Evolutionary conservation across 805 yeast genomes (phyloP).

Genomic region (Myxozyma geophila): DNA sequence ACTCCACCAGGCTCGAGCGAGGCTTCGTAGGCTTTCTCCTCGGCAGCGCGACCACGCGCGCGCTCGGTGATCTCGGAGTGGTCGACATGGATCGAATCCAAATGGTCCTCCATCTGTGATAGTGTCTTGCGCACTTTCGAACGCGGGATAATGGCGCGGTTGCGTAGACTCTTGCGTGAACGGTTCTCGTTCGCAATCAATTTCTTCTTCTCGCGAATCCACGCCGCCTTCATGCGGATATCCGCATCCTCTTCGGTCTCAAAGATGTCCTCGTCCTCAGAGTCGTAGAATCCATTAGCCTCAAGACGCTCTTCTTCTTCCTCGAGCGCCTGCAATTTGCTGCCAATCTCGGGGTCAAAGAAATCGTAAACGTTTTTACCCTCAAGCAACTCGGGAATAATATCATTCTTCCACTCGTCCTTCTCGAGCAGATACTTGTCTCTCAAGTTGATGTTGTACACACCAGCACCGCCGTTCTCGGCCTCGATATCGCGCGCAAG

Average conservation of each 20-base stretch:
- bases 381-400: constrained; percentile 94
- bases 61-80: constrained; percentile 65
- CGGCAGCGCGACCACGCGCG: constrained; percentile 43
- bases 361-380: constrained; percentile 97
- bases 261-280: constrained; percentile 66
- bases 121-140: constrained; percentile 65
- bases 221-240: constrained; percentile 81
- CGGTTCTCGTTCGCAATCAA: constrained; percentile 88
- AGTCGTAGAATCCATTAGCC: constrained; percentile 91
- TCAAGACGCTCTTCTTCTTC: constrained; percentile 96
- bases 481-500: constrained; percentile 88
- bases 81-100: constrained; percentile 90
- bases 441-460: constrained; percentile 87
- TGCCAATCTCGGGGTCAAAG: constrained; percentile 93
- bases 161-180: constrained; percentile 81
- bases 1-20: constrained; percentile 62
- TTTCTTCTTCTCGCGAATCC: constrained; percentile 97
- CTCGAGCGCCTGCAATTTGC: constrained; percentile 91
- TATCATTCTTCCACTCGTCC: constrained; percentile 96
- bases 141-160: constrained; percentile 89
- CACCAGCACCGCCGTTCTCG: constrained; percentile 99
- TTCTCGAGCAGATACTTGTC: constrained; percentile 91
- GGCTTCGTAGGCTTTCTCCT: constrained; percentile 41
- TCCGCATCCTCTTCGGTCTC: constrained; percentile 69
- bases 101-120: constrained; percentile 82